phyloP scores from a whole-genome alignment of 2,329 filamentous ascomycete species.

The Rasamsonia emersonii region DNA sequence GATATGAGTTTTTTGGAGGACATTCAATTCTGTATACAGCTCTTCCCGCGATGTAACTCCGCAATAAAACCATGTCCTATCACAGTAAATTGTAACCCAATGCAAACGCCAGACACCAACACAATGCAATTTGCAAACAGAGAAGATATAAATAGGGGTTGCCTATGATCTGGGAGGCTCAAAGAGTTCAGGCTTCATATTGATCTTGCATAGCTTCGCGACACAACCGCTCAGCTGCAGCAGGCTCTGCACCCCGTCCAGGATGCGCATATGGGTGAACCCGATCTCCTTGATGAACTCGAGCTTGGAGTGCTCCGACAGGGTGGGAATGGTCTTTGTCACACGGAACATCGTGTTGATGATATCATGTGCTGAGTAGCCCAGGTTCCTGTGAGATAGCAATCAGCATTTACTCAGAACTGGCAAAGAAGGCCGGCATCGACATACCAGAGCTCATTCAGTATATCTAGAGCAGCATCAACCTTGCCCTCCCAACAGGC shows the following conservation, averaged over 20 bases:
- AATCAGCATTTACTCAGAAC: slow-evolving; percentile 4
- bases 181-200: slow-evolving; percentile 88
- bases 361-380: slow-evolving; percentile 98
- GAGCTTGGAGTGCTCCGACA: slow-evolving; percentile 90
- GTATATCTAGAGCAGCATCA: slow-evolving; percentile 72
- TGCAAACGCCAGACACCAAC: no score
- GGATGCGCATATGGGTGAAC: slow-evolving; percentile 97
- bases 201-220: slow-evolving; percentile 83
- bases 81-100: no score
- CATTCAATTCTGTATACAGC: no score
- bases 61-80: no score
- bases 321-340: slow-evolving; percentile 84
- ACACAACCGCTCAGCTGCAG: slow-evolving; percentile 90
- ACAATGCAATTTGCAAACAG: no score
- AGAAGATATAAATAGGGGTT: no score
- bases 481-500: slow-evolving; percentile 89
- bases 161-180: slow-evolving; percentile 26
- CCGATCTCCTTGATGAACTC: slow-evolving; percentile 99
- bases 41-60: no score
- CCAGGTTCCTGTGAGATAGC: slow-evolving; percentile 52
- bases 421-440: neutral
- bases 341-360: slow-evolving; percentile 99
- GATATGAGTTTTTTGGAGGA: no score
- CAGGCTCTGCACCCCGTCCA: slow-evolving; percentile 94
- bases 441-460: slow-evolving; percentile 77